Evolutionary conservation across 371 early-diverging fungal species (phyloP), one percentile per base, ranked within the genome.

Genomic region (Apophysomyces trapeziformis): DNA sequence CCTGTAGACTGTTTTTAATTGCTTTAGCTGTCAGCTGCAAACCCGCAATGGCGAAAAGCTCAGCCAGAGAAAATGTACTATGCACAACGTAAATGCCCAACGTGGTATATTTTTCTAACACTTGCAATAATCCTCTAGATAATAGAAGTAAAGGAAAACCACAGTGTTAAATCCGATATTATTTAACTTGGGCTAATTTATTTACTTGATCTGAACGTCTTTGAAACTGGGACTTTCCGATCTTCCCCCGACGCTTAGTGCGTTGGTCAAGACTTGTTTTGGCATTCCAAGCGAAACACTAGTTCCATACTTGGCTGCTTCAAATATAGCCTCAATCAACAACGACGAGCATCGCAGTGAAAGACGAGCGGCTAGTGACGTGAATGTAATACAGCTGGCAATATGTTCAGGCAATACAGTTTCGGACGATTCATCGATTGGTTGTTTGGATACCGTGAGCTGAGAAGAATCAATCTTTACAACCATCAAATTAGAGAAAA

Each of bases 1-100:
- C 92, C 71, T 84, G 82, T 38, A 95, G 71, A 8, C 93, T 86
- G 35, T 89, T 85, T 35, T 86, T 82, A 18, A 94, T 80, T 12
- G 92, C 89, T 39, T 85, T 82, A 4, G 91, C 85, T 14, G 92
- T 86, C 39, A 95, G 75, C 57, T 94, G 91, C 66, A 94, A 88
- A 1, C 94, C 89, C 9, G 92, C 85, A 65, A 92, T 73, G 26
- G 93, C 83, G 69, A 95, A 88, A 18, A 94, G 74, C 67, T 95
- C 95, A 9, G 90, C 91, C 8, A 94, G 75, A 6, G 91, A 89
- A 65, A 93, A 93, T 14, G 89, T 78, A 64, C 82, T 84, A 59
- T 92, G 87, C 37, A 93, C 82, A 44, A 91, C 66, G 63, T 88
- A 87, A n/a, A 92, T 78, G 16, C 90, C 89, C 9, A 89, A 68